Evolutionary conservation across 2,329 filamentous ascomycete species (phyloP), one percentile per base, ranked within the genome.

Genomic region (Phialocephala sp.): DNA sequence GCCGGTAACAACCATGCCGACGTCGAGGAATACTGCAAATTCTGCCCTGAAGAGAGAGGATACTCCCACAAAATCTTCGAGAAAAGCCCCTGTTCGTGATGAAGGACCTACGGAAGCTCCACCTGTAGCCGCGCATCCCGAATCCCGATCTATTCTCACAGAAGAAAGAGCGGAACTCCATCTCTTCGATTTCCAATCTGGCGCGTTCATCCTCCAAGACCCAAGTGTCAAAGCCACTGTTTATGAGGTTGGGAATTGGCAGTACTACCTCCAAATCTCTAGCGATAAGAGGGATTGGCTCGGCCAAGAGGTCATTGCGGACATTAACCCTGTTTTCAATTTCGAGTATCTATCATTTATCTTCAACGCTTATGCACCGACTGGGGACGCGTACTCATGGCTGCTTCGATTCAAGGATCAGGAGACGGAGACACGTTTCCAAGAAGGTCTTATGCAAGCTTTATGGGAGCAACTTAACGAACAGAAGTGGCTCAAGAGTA

Each of bases 311-410:
- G 88, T 99, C 36, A 84, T 93, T 36, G 90, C 92, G 8, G 95
- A 99, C 72, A 93, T 98, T 78, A 98, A 98, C 73, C 95, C 95
- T 0, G 94, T 99, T 22, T 99, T 98, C 83, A 98, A 98, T 80
- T 98, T 97, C 71, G 95, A 99, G 78, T 98, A 94, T 74, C 84
- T 97, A n/a, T 98, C 94, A 0, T 98, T 98, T 77, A 97, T 99
- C 75, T 99, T 99, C 85, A 99, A 99, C 75, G 93, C 97, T 77
- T 98, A 97, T 77, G 87, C 91, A 15, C 85, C 89, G 41, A 92
- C 97, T 78, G 93, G 94, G 1, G 91, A 91, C 1, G 94, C 95
- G 4, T 96, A 94, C 77, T 99, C 95, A 0, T 99, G 95, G 94
- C 85, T 99, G 15, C 82, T 99, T 41, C 89, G 94, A 15, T 99